Evolutionary conservation across 2,329 filamentous ascomycete genomes (phyloP).

Genomic region (Graphilbum fragrans): DNA sequence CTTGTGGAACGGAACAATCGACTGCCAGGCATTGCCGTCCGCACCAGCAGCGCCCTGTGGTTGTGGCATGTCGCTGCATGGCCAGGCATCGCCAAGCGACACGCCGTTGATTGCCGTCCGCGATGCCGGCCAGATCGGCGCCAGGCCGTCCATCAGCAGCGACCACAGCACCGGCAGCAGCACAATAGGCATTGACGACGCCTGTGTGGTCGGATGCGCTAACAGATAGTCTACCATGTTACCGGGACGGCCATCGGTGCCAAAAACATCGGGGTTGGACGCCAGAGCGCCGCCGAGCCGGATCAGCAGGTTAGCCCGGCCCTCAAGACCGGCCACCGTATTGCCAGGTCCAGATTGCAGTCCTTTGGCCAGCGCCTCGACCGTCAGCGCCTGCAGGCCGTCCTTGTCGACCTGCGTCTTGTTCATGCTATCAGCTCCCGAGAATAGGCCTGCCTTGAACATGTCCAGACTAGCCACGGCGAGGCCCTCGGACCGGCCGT

Average conservation of each 20-base stretch:
- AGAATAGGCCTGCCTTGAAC: slow-evolving; percentile 89
- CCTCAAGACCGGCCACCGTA: slow-evolving; percentile 72
- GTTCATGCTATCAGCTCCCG: slow-evolving; percentile 58
- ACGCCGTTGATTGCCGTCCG: slow-evolving; percentile 79
- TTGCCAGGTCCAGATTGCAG: slow-evolving; percentile 77
- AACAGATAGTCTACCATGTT: slow-evolving; percentile 96
- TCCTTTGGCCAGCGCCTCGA: slow-evolving; percentile 63
- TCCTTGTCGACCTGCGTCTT: slow-evolving; percentile 83
- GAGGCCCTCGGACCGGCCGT: slow-evolving; percentile 77
- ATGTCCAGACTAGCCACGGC: slow-evolving; percentile 71
- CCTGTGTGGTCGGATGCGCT: slow-evolving; percentile 78
- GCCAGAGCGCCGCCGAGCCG: slow-evolving; percentile 62
- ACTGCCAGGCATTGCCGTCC: slow-evolving; percentile 46
- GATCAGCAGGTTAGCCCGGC: slow-evolving; percentile 67
- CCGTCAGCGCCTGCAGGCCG: slow-evolving; percentile 62
- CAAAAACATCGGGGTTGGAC: slow-evolving; percentile 73
- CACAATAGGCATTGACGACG: slow-evolving; percentile 78
- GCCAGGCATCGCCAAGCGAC: slow-evolving; percentile 89
- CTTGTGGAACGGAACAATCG: slow-evolving; percentile 57
- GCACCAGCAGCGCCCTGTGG: slow-evolving; percentile 32
- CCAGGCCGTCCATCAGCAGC: slow-evolving; percentile 76
- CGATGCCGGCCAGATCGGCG: slow-evolving; percentile 77
- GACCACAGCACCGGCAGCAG: slow-evolving; percentile 82
- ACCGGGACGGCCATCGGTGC: slow-evolving; percentile 70
- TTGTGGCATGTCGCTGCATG: slow-evolving; percentile 68